Percentiles rank a stretch among this genome's conserved stretches.
Conservation (phyloP, 148 eudicot species). For the Cornus kousa region DNA sequence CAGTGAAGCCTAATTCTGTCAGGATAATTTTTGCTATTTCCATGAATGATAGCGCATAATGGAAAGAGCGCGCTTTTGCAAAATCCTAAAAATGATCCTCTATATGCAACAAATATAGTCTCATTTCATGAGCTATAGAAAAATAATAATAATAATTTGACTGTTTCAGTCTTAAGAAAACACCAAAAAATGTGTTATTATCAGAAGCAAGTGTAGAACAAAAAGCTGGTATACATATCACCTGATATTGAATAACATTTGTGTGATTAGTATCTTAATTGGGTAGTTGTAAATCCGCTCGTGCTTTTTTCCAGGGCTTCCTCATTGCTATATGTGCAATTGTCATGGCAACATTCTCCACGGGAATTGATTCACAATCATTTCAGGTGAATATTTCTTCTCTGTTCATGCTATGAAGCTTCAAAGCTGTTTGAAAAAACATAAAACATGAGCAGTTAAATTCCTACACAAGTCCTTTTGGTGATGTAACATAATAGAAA, state of each 20-base stretch:
- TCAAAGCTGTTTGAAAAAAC: not conserved
- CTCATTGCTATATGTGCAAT: conserved; percentile 79
- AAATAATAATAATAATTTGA: too few relatives aligned
- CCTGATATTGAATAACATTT: not conserved
- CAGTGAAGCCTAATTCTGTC: too few relatives aligned
- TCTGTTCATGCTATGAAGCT: not conserved
- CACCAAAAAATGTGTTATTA: not conserved
- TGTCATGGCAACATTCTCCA: conserved; percentile 95
- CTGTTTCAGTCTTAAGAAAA: not conserved
- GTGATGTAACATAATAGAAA: not conserved
- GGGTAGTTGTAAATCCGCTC: not conserved
- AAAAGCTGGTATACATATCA: not conserved
- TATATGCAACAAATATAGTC: not conserved
- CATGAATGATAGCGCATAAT: not conserved
- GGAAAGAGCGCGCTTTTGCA: not conserved
- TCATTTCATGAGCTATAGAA: not conserved
- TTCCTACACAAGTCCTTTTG: not conserved
- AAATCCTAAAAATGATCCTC: not conserved
- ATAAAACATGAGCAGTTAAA: not conserved
- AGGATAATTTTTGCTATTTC: too few relatives aligned
- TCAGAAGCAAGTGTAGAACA: not conserved
- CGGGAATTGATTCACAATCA: conserved; percentile 88
- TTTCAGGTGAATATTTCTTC: conserved; percentile 62
- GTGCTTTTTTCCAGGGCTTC: conserved; percentile 55
- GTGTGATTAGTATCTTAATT: not conserved